A percentile compares a stretch with the other conserved stretches of the same genome.
Evolutionary conservation across 2,329 filamentous ascomycete genomes (phyloP).

Genomic region (Ophiobolus disseminans): DNA sequence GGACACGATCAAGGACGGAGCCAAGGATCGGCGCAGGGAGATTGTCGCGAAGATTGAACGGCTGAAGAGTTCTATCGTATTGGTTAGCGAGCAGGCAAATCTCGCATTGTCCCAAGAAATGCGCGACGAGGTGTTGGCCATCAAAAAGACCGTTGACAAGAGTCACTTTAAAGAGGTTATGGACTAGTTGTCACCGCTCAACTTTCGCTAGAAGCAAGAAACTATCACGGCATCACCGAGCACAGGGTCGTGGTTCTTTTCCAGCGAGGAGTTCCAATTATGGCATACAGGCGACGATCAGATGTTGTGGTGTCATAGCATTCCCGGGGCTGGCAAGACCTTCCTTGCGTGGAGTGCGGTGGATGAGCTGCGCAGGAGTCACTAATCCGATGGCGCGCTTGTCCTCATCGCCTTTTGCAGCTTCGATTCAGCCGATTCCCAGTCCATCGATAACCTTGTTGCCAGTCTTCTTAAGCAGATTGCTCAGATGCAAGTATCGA

Average conservation of each 20-base stretch:
- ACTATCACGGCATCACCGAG: background rate
- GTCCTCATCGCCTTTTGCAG: background rate
- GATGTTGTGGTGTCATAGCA: background rate
- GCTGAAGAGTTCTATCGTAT: background rate
- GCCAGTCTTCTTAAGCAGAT: background rate
- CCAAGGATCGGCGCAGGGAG: background rate
- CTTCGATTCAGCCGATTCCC: background rate
- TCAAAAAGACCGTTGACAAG: background rate
- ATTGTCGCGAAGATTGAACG: background rate
- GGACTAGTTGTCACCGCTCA: background rate
- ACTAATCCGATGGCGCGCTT: background rate
- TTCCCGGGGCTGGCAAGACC: background rate
- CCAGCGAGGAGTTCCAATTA: background rate
- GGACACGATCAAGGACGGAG: background rate
- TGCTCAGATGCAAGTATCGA: background rate
- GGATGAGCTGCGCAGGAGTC: background rate
- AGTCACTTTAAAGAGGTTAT: background rate
- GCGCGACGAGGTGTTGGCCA: background rate
- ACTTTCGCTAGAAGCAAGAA: background rate
- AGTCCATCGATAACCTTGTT: slow-evolving; percentile 1
- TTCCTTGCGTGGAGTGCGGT: background rate
- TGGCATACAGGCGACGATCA: background rate
- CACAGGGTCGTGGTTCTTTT: background rate
- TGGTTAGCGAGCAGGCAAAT: background rate
- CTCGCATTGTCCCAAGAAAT: background rate